These are phyloP conservation scores for Ustilago shanxiensis DNA, from an alignment of 1,284 basidiomycete species.

Conservation along the genomic window DNA sequence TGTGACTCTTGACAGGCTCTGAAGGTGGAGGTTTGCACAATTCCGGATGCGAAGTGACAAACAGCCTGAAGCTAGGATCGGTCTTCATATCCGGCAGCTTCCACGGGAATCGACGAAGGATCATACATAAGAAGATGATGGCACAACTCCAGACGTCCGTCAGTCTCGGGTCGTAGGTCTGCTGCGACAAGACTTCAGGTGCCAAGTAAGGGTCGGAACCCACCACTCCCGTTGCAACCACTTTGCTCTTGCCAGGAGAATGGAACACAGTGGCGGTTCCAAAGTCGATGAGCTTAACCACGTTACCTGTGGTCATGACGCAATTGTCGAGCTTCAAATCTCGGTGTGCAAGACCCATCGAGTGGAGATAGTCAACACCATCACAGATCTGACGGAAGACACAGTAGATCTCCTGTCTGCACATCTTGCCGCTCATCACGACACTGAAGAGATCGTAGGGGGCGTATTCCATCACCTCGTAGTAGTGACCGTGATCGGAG, in stretches of 20 bases:
- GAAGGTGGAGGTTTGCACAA: slow-evolving; percentile 72
- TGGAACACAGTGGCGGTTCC: slow-evolving; percentile 99
- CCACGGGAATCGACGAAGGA: slow-evolving; percentile 97
- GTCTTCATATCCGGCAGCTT: slow-evolving; percentile 95
- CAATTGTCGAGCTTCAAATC: slow-evolving; percentile 99
- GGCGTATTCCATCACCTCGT: slow-evolving; percentile 89
- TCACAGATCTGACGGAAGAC: slow-evolving; percentile 98
- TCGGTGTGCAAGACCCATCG: slow-evolving; percentile 95
- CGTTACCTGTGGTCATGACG: slow-evolving; percentile 93
- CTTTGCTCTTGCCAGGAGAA: slow-evolving; percentile 80
- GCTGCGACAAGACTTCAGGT: slow-evolving; percentile 86
- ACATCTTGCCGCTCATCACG: slow-evolving; percentile 99
- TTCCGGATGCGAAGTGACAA: slow-evolving; percentile 91
- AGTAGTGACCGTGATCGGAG: slow-evolving; percentile 96
- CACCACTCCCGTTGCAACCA: slow-evolving; percentile 85
- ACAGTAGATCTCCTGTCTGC: slow-evolving; percentile 96
- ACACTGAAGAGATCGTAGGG: slow-evolving; percentile 98
- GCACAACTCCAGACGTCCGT: slow-evolving; percentile 99
- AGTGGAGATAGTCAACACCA: slow-evolving; percentile 97
- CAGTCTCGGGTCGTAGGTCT: slow-evolving; percentile 92
- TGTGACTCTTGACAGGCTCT: slow-evolving; percentile 22
- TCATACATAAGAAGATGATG: slow-evolving; percentile 99
- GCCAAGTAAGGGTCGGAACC: slow-evolving; percentile 98
- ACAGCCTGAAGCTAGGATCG: slow-evolving; percentile 90
- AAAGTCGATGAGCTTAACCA: slow-evolving; percentile 99